Base-by-base conservation (phyloP, 106 monocot genomes). In the Acorus calamus region DNA sequence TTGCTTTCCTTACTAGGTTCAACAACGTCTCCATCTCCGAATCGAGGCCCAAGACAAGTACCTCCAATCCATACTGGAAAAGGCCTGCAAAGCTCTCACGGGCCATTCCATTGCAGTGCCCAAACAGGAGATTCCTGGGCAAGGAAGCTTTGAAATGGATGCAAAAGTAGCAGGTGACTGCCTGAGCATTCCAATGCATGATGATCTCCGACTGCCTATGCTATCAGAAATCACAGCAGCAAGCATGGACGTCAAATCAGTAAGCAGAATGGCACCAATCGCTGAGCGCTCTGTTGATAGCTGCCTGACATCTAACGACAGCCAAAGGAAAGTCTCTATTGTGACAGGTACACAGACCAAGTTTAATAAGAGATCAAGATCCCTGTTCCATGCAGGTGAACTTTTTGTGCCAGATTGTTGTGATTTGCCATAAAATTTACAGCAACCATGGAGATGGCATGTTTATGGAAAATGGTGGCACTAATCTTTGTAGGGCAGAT, bases 11-110 rank as follows among this genome's bases (percentile, higher is more conserved):
- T 3, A 55, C 42, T 69, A 84, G 84, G 84, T 84, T n/a, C 77
- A 84, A 66, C 70, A 56, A 12, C 80, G 74, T 71, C 74, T 84
- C 53, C 73, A 76, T 28, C 14, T 73, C 3, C 71, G 83, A 49
- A 79, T 84, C 12, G 79, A 76, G 53, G 83, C 83, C 4, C 83
- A 84, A 66, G 73, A 47, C 4, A 84, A 73, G 14, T 84, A 84
- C 66, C 71, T 79, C 8, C 72, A 84, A 10, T 75, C 76, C 41
- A 84, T 79, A 46, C 65, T 84, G 11, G 79, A 84, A 53, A 72
- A 76, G 47, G 83, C 83, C 5, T 76, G 72, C 66, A 76, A 50
- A 7, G 73, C 69, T 48, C 52, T 84, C 1, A 3, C 68, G 3
- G 69, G 55, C 2, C 65, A 66, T 11, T 50, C 62, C 49, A 47